Conservation (phyloP, 176 grass and related monocot species). For the Canna indica region DNA sequence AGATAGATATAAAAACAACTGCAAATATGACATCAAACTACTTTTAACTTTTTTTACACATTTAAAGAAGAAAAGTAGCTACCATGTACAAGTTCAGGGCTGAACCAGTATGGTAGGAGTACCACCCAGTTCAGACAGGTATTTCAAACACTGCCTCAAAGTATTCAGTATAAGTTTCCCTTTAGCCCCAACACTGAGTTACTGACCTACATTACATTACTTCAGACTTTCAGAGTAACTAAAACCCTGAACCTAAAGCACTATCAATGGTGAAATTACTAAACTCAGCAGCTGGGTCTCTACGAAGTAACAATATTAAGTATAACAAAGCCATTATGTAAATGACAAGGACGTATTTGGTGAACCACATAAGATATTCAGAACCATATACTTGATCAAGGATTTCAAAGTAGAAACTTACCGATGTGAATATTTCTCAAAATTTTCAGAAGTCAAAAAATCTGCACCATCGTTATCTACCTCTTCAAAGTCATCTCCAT, state of each 20-base stretch:
- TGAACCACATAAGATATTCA: neutral
- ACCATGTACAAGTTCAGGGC: too few relatives aligned
- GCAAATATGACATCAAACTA: too few relatives aligned
- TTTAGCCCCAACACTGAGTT: too few relatives aligned
- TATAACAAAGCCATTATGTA: neutral
- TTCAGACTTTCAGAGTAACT: neutral
- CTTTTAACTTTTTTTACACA: too few relatives aligned
- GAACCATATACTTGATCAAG: neutral
- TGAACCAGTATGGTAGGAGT: too few relatives aligned
- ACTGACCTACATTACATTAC: neutral
- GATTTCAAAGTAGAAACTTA: slow-evolving; percentile 30
- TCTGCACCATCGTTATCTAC: slow-evolving; percentile 60
- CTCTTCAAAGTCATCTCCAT: slow-evolving; percentile 79
- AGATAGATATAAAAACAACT: too few relatives aligned
- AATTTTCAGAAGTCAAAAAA: slow-evolving; percentile 54
- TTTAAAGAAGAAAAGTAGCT: too few relatives aligned
- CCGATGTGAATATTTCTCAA: slow-evolving; percentile 76
- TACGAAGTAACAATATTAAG: neutral
- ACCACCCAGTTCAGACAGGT: too few relatives aligned
- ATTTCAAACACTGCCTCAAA: too few relatives aligned
- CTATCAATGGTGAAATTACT: neutral
- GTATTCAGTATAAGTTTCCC: too few relatives aligned
- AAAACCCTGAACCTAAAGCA: neutral
- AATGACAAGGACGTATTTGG: neutral
- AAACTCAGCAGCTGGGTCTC: neutral